Evolutionary conservation across 192 early-diverging fungal genomes (phyloP).

Genomic region (Coemansia sp.): DNA sequence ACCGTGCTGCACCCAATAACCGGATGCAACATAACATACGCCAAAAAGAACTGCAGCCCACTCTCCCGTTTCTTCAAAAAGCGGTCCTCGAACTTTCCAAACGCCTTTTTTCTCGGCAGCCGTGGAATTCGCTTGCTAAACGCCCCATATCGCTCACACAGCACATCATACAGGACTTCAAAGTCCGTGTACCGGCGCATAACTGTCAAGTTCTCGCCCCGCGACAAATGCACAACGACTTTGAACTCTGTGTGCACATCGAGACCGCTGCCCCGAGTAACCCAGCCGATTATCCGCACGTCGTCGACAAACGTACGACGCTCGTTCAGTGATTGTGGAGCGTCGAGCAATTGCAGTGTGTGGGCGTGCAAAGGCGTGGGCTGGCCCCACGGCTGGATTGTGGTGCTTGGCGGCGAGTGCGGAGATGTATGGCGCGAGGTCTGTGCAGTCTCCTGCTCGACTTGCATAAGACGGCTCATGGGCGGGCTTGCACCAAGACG

Average conservation of each 20-base stretch:
- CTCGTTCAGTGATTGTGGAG: not conserved
- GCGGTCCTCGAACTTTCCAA: slow-evolving; percentile 54
- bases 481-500: not conserved
- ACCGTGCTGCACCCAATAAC: slow-evolving; percentile 53
- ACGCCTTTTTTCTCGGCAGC: slow-evolving; percentile 47
- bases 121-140: slow-evolving; percentile 48
- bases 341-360: slow-evolving; percentile 18
- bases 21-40: slow-evolving; percentile 54
- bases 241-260: slow-evolving; percentile 54
- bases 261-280: slow-evolving; percentile 40
- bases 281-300: slow-evolving; percentile 52
- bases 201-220: slow-evolving; percentile 40
- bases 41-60: slow-evolving; percentile 54
- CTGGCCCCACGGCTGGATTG: slow-evolving; percentile 18
- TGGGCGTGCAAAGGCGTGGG: slow-evolving; percentile 1
- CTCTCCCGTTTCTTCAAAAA: slow-evolving; percentile 53
- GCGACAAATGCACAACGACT: slow-evolving; percentile 34
- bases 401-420: not conserved
- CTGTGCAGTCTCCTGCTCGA: slow-evolving; percentile 22
- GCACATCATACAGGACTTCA: slow-evolving; percentile 34
- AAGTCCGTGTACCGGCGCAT: slow-evolving; percentile 55
- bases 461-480: slow-evolving; percentile 45
- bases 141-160: slow-evolving; percentile 32
- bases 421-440: not conserved
- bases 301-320: slow-evolving; percentile 37